A percentile compares a stretch with the other conserved stretches of the same genome.
phyloP scores from a whole-genome alignment of 345 rosid species.

The Euphorbia pulcherrima region DNA sequence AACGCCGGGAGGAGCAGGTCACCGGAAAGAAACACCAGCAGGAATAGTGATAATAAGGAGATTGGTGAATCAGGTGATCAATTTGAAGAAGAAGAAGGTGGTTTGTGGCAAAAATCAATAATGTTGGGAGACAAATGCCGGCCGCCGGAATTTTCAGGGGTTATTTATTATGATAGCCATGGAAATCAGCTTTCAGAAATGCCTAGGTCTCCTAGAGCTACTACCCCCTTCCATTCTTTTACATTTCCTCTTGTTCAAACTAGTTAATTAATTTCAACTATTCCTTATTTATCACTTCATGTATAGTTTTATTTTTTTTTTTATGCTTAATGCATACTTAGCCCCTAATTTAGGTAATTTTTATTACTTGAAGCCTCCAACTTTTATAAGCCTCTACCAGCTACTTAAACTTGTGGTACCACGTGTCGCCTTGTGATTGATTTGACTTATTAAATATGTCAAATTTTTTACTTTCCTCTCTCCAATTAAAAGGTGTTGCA shows the following conservation, averaged over 20 bases:
- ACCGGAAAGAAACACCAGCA: constrained; percentile 6
- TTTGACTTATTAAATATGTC: too few species aligned
- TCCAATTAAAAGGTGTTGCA: too few species aligned
- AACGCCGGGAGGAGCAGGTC: neutral
- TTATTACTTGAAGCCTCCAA: too few species aligned
- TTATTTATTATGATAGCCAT: constrained; percentile 14
- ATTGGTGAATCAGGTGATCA: neutral
- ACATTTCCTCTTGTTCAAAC: constrained; percentile 3
- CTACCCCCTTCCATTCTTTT: neutral
- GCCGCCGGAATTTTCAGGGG: constrained; percentile 21
- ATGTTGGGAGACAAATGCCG: constrained; percentile 18
- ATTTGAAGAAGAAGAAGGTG: neutral
- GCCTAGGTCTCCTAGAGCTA: constrained; percentile 19
- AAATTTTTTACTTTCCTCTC: too few species aligned
- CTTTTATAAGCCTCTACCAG: too few species aligned
- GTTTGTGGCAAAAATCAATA: constrained; percentile 20
- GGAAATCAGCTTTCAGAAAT: constrained; percentile 15
- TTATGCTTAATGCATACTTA: too few species aligned
- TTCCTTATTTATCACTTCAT: too few species aligned
- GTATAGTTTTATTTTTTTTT: too few species aligned
- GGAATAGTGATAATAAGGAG: neutral
- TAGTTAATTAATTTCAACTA: too few species aligned
- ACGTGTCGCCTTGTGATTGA: too few species aligned
- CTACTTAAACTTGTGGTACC: too few species aligned
- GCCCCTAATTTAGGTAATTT: too few species aligned